phyloP scores from a whole-genome alignment of 441 rosid genomes.

The Corymbia calophylla region DNA sequence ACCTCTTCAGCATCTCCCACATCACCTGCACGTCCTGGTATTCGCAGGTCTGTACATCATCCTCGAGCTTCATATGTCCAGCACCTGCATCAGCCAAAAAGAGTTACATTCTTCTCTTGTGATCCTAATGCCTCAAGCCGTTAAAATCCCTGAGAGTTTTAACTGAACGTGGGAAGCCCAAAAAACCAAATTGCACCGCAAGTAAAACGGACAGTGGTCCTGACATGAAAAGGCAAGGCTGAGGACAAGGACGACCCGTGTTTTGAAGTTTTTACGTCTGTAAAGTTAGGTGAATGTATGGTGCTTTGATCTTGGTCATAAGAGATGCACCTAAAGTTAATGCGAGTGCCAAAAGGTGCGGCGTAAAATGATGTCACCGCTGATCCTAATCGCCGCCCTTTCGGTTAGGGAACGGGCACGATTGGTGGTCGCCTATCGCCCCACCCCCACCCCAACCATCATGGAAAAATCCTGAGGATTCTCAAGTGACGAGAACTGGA shows the following conservation, averaged over 20 bases:
- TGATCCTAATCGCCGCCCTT: background rate
- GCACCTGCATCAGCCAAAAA: background rate
- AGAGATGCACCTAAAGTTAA: background rate
- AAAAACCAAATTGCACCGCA: background rate
- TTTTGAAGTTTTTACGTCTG: background rate
- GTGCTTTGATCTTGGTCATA: background rate
- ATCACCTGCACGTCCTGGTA: conserved; percentile 15
- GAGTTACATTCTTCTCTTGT: background rate
- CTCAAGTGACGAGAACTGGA: background rate
- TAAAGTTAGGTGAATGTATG: background rate
- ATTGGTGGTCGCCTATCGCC: background rate
- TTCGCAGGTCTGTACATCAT: conserved; percentile 14
- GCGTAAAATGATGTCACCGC: background rate
- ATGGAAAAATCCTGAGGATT: background rate
- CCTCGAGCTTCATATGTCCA: conserved; percentile 7
- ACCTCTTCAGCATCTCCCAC: conserved; percentile 17
- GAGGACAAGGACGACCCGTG: background rate
- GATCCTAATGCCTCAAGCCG: background rate
- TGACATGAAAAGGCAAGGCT: background rate
- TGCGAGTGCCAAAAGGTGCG: background rate
- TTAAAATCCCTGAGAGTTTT: background rate
- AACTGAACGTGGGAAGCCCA: background rate
- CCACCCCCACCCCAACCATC: background rate
- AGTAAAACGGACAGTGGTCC: background rate
- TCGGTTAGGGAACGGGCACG: background rate